Evolutionary conservation across 768 basidiomycete species (phyloP).

Genomic region (Leccinum subgranulosum): DNA sequence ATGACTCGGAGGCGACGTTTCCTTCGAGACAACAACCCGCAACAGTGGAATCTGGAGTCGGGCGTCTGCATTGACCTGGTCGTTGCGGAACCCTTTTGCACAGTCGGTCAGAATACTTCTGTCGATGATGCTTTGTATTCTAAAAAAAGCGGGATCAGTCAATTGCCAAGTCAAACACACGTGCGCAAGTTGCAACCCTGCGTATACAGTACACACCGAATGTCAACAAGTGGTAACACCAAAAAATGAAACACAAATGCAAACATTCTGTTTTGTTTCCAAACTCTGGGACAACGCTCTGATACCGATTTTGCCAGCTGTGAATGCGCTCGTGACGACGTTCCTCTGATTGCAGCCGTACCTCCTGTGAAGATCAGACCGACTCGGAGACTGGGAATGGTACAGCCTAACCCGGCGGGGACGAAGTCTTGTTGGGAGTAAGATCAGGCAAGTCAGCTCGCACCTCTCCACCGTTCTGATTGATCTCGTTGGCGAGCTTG

Average conservation of each 20-base stretch:
- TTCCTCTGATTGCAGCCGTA: slow-evolving; percentile 64
- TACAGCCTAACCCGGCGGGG: slow-evolving; percentile 40
- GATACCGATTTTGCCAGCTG: slow-evolving; percentile 61
- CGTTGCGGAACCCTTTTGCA: slow-evolving; percentile 26
- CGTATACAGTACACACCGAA: background rate
- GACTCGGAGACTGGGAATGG: slow-evolving; percentile 45
- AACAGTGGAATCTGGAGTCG: slow-evolving; percentile 70
- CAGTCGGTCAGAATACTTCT: slow-evolving; percentile 48
- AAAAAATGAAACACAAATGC: slow-evolving; percentile 4
- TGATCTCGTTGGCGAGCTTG: slow-evolving; percentile 53
- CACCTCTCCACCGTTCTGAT: slow-evolving; percentile 56
- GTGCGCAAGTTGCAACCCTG: slow-evolving; percentile 66
- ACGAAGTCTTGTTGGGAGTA: background rate
- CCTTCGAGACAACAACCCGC: background rate
- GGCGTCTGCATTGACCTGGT: slow-evolving; percentile 33
- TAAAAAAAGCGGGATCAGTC: background rate
- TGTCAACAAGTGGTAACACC: background rate
- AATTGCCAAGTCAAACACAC: slow-evolving; percentile 36
- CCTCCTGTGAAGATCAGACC: slow-evolving; percentile 71
- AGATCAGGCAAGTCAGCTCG: slow-evolving; percentile 6
- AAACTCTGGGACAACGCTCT: slow-evolving; percentile 68
- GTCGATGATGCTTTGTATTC: slow-evolving; percentile 59
- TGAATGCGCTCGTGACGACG: slow-evolving; percentile 53
- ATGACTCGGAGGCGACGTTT: slow-evolving; percentile 1
- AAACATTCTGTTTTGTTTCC: slow-evolving; percentile 68